A percentile compares a stretch with the other conserved stretches of the same genome.
Evolutionary conservation across 495 filamentous ascomycete genomes (phyloP).

Genomic region (Tuber magnatum): DNA sequence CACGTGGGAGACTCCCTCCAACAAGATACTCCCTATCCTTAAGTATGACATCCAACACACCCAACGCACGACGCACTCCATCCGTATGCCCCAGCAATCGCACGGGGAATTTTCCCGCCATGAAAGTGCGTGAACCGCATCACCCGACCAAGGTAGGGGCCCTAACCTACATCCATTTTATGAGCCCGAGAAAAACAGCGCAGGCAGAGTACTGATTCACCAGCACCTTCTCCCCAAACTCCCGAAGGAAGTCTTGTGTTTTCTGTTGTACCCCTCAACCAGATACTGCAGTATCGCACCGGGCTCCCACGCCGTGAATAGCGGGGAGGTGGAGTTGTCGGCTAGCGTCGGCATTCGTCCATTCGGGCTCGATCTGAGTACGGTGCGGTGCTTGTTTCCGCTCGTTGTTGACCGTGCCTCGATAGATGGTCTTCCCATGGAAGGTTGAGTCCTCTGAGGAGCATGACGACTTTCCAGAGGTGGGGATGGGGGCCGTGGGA

Average conservation of each 20-base stretch:
- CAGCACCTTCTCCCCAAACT: too few species aligned
- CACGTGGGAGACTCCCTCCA: too few species aligned
- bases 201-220: too few species aligned
- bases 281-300: conserved; percentile 72
- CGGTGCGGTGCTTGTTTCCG: conserved; percentile 52
- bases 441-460: conserved; percentile 58
- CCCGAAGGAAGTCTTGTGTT: conserved; percentile 46
- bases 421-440: conserved; percentile 47
- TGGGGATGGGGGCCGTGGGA: conserved; percentile 52
- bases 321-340: conserved; percentile 57
- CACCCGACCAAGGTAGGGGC: too few species aligned
- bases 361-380: conserved; percentile 60
- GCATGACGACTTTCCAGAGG: conserved; percentile 58
- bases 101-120: too few species aligned
- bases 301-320: conserved; percentile 62
- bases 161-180: too few species aligned
- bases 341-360: conserved; percentile 57
- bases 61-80: too few species aligned
- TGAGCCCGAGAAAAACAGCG: too few species aligned
- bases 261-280: conserved; percentile 59
- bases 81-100: too few species aligned
- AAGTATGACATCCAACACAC: too few species aligned
- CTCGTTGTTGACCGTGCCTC: conserved; percentile 40
- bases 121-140: too few species aligned
- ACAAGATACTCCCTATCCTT: too few species aligned